Evolutionary conservation across 2,329 filamentous ascomycete genomes (phyloP), one percentile per base, ranked within the genome.

Genomic region (Byssoonygena ceratinophila): DNA sequence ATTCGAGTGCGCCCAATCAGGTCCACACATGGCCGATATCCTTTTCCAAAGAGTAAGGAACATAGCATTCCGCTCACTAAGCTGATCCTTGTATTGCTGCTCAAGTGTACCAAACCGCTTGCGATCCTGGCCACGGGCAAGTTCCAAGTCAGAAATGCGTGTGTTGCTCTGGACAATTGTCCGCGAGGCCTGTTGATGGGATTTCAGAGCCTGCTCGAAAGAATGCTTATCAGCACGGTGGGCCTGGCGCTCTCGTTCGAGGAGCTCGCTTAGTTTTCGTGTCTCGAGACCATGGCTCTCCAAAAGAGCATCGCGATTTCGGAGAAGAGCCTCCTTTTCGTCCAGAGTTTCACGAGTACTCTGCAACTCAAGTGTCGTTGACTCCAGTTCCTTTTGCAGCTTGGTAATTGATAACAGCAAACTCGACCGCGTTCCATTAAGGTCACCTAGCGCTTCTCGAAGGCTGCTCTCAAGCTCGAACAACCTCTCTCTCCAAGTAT

Each of bases 251-350:
- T 98, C 92, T 62, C 94, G 94, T 47, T 97, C 91, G 12, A 97
- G 81, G 50, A 95, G 76, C 59, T 97, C 91, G 1, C 83, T 82
- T 9, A 97, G 74, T 61, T 89, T 89, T 55, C 87, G 82, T 51
- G 82, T 85, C 66, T 98, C 92, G 20, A 97, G 78, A 2, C 84
- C 87, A 62, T 92, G 87, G 23, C 83, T 87, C 68, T 98, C 92
- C 8, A 98, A 80, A 4, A 97, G 76, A 2, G 82, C 78, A 64
- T 97, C 92, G 12, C 91, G 87, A 66, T 91, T 87, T 62, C 90
- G 88, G 63, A 98, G 83, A 59, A 94, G 78, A 51, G 85, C 83
- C 57, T 97, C 90, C 67, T 94, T 96, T 65, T 97, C 90, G n/a
- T 84, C 80, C 27, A 95, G 71, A 11, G 87, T 80, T 9, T 81